Conservation (phyloP, 306 rosid genomes). For the Quercus wislizeni region DNA sequence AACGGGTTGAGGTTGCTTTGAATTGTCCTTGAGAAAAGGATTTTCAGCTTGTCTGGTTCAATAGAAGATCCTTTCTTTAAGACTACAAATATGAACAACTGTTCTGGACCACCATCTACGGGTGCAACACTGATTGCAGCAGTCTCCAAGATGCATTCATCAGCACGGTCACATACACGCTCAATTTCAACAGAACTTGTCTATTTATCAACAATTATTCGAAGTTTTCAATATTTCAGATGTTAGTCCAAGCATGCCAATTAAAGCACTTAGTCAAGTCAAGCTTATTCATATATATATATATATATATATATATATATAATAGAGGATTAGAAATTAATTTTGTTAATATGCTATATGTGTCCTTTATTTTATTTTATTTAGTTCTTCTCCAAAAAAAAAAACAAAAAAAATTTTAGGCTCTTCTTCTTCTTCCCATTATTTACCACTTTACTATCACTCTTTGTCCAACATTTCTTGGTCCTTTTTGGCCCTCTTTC, state of each 20-base stretch:
- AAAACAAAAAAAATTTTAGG: no score
- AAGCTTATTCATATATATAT: neutral
- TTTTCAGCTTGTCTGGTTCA: slow-evolving; percentile 47
- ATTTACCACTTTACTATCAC: no score
- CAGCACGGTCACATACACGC: slow-evolving; percentile 62
- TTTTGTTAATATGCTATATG: no score
- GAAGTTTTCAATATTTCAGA: neutral
- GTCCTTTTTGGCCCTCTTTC: no score
- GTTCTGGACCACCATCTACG: slow-evolving; percentile 64
- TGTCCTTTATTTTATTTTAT: no score
- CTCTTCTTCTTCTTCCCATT: no score
- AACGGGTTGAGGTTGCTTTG: slow-evolving; percentile 77
- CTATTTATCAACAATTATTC: slow-evolving; percentile 26
- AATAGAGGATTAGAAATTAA: no score
- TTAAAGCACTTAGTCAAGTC: neutral
- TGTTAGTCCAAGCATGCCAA: neutral
- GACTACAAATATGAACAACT: slow-evolving; percentile 60
- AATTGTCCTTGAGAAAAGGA: slow-evolving; percentile 60
- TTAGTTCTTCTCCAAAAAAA: no score
- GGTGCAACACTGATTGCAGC: slow-evolving; percentile 66
- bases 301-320: no score
- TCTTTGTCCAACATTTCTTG: no score
- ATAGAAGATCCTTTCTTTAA: slow-evolving; percentile 44
- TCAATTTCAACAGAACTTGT: slow-evolving; percentile 81
- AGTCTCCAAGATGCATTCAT: slow-evolving; percentile 61